These are phyloP conservation scores for Leccinum brunneo-olivaceum DNA, from an alignment of 1,284 basidiomycete genomes.

Conservation along the genomic window DNA sequence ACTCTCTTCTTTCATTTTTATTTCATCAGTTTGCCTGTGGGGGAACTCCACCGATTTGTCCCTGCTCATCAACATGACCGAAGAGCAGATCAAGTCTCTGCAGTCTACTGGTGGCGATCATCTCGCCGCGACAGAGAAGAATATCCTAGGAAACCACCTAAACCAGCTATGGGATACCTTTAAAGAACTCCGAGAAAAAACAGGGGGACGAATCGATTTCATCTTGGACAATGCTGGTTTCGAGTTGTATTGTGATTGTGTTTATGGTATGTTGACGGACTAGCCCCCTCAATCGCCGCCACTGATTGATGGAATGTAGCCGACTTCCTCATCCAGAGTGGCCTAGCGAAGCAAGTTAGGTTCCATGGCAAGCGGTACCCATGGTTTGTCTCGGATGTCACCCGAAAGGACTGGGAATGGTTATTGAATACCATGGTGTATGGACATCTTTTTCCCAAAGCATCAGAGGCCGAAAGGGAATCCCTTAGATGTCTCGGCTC, in stretches of 20 bases:
- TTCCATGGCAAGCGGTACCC: conserved; percentile 92
- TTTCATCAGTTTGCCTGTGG: conserved; percentile 78
- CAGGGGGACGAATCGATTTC: conserved; percentile 84
- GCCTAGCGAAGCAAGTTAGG: conserved; percentile 77
- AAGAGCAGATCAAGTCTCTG: conserved; percentile 96
- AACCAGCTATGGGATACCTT: conserved; percentile 79
- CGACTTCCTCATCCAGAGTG: conserved; percentile 88
- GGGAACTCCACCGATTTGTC: conserved; percentile 97
- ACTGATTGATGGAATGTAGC: conserved; percentile 37
- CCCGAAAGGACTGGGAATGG: conserved; percentile 96
- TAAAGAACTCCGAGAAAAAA: conserved; percentile 59
- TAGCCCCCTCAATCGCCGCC: background rate
- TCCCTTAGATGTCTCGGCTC: conserved; percentile 76
- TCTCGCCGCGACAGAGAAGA: conserved; percentile 93
- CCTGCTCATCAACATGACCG: conserved; percentile 96
- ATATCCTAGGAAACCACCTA: conserved; percentile 86
- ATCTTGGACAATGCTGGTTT: conserved; percentile 89
- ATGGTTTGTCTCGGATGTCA: conserved; percentile 98
- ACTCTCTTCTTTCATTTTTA: background rate
- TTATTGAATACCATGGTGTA: conserved; percentile 82
- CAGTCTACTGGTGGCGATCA: conserved; percentile 96
- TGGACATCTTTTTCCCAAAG: conserved; percentile 82
- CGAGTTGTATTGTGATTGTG: conserved; percentile 94
- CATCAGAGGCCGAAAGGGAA: conserved; percentile 74
- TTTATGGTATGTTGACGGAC: conserved; percentile 68